Evolutionary conservation across 176 grass and related monocot genomes (phyloP), one percentile per base, ranked within the genome.

Genomic region (Ampelocalamus luodianensis): DNA sequence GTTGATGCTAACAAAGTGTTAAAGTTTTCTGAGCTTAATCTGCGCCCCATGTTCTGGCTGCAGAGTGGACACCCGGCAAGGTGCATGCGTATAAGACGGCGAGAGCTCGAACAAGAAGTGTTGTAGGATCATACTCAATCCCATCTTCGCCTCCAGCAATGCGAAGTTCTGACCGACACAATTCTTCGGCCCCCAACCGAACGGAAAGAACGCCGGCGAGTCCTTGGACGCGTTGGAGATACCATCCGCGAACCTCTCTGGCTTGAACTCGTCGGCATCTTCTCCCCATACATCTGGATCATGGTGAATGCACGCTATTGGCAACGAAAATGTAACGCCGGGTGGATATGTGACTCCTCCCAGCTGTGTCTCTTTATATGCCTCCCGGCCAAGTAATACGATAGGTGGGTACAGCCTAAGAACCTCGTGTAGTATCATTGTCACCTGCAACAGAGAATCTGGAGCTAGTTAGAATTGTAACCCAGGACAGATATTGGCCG

Each of bases 341-440:
- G 86, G 37, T 29, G 94, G 94, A 59, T 89, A 96, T 6, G 22
- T 89, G 40, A 93, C 44, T 1, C 85, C 88, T 75, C 91, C 89
- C 5, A 96, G 67, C 71, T 96, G 75, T 8, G 88, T 67, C 15
- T 83, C 74, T 49, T 78, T 75, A 51, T 89, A 85, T 8, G 78
- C 75, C 66, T 87, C 65, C 26, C 89, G 72, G 4, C 16, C 4
- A 81, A 96, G 2, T 15, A n/a, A 9, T 5, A 80, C 14, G 24
- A 60, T 36, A 8, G 94, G 88, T 18, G 94, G 91, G 83, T 93
- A 93, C 7, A 96, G 42, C 22, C 94, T 68, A 9, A 51, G 39
- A 8, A 40, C 39, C 38, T 39, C 8, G 8, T 40, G 39, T 34
- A 96, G 18, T 80, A 93, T 88, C 89, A 96, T 91, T 10, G 94